Conservation (phyloP, 495 filamentous ascomycete species). For the Podospora pseudopauciseta region DNA sequence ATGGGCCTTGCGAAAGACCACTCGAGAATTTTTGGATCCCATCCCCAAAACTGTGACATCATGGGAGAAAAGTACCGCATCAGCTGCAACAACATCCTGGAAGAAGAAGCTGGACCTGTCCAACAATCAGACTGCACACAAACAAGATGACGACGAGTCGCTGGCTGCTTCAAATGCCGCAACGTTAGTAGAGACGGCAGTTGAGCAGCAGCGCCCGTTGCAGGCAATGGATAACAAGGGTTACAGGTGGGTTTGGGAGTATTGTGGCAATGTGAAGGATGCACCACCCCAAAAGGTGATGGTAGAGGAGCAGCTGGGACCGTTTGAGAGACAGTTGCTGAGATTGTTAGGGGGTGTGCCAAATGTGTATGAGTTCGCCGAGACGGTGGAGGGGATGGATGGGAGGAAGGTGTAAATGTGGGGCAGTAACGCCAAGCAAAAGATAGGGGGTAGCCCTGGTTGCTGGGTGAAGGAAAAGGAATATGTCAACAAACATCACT, state of each 20-base stretch:
- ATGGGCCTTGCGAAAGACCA: slow-evolving; percentile 37
- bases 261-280: slow-evolving; percentile 38
- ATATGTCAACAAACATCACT: not conserved
- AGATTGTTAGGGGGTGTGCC: slow-evolving; percentile 39
- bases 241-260: slow-evolving; percentile 51
- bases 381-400: slow-evolving; percentile 12
- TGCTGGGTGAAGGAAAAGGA: not conserved
- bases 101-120: not conserved
- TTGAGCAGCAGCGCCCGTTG: slow-evolving; percentile 20
- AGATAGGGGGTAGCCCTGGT: not conserved
- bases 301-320: slow-evolving; percentile 50
- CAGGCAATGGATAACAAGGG: slow-evolving; percentile 14
- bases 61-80: slow-evolving; percentile 28
- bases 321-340: slow-evolving; percentile 47
- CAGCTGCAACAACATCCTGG: not conserved
- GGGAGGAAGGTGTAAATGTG: slow-evolving; percentile 3
- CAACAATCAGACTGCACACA: not conserved
- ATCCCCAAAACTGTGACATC: slow-evolving; percentile 30
- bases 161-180: not conserved
- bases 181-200: slow-evolving; percentile 10
- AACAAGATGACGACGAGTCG: slow-evolving; percentile 5
- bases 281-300: slow-evolving; percentile 38
- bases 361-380: slow-evolving; percentile 38
- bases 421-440: not conserved
- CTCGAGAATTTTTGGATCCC: slow-evolving; percentile 32